phyloP scores from a whole-genome alignment of 192 early-diverging fungal species.

The Dimargaris xerosporica region DNA sequence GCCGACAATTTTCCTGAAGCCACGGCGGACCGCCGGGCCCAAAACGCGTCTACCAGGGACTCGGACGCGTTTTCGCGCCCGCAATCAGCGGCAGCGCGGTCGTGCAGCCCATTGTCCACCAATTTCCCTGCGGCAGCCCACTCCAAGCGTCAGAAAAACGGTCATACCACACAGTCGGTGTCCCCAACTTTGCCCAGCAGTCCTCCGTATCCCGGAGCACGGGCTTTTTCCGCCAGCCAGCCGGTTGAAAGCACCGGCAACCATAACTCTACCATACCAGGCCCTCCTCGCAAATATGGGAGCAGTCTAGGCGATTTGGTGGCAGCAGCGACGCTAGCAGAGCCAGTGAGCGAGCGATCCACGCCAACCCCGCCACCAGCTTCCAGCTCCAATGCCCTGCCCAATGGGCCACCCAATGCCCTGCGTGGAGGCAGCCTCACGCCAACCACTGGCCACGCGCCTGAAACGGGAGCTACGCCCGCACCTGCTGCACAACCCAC shows the following conservation, averaged over 20 bases:
- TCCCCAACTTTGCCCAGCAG: neutral
- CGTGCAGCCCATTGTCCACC: neutral
- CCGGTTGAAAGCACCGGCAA: neutral
- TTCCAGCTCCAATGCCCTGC: neutral
- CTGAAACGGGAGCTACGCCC: too few relatives aligned
- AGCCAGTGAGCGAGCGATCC: neutral
- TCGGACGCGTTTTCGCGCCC: neutral
- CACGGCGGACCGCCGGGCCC: neutral
- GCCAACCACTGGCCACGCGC: too few relatives aligned
- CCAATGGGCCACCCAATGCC: neutral
- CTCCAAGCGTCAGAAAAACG: neutral
- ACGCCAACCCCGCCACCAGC: neutral
- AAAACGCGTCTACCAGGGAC: neutral
- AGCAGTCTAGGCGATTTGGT: slow-evolving; percentile 1
- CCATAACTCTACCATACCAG: neutral
- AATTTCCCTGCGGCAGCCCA: neutral
- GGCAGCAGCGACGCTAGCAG: neutral
- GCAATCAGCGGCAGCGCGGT: neutral
- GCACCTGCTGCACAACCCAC: too few relatives aligned
- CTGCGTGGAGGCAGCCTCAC: too few relatives aligned
- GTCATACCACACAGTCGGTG: neutral
- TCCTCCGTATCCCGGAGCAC: too few relatives aligned
- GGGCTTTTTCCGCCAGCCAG: too few relatives aligned
- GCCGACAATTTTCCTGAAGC: neutral
- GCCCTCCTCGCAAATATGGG: neutral